Percentiles rank a stretch among this genome's conserved stretches.
Conservation (phyloP, 1,284 basidiomycete genomes). For the Fomes fomentarius region DNA sequence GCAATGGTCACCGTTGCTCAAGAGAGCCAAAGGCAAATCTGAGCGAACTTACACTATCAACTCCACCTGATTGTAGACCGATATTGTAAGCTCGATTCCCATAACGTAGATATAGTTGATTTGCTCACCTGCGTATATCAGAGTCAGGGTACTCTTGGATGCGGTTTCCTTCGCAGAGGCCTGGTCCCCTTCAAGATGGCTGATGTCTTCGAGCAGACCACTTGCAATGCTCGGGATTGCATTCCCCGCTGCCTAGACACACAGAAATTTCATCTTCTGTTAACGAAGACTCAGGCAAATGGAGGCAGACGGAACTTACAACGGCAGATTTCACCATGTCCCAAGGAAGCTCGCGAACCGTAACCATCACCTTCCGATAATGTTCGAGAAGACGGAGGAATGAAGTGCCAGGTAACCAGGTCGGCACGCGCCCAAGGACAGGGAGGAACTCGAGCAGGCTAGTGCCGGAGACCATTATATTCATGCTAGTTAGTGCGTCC, state of each 20-base stretch:
- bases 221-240: not conserved
- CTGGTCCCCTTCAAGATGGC: not conserved
- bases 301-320: too few species aligned
- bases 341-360: constrained; percentile 10
- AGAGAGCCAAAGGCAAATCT: too few species aligned
- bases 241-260: not conserved
- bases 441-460: constrained; percentile 18
- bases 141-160: not conserved
- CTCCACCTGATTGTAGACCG: constrained; percentile 7
- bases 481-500: not conserved
- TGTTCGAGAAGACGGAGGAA: not conserved
- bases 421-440: constrained; percentile 9
- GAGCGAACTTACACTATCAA: constrained; percentile 19
- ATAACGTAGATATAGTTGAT: too few species aligned
- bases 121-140: constrained; percentile 12
- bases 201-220: not conserved
- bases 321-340: not conserved
- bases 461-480: not conserved
- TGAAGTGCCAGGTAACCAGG: constrained; percentile 12
- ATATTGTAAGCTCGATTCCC: too few species aligned
- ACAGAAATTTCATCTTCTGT: too few species aligned
- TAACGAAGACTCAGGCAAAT: too few species aligned
- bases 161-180: not conserved
- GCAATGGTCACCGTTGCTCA: too few species aligned
- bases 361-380: not conserved